A percentile compares a stretch with the other conserved stretches of the same genome.
Evolutionary conservation across 768 basidiomycete genomes (phyloP).

Genomic region (Termitomyces sp.): DNA sequence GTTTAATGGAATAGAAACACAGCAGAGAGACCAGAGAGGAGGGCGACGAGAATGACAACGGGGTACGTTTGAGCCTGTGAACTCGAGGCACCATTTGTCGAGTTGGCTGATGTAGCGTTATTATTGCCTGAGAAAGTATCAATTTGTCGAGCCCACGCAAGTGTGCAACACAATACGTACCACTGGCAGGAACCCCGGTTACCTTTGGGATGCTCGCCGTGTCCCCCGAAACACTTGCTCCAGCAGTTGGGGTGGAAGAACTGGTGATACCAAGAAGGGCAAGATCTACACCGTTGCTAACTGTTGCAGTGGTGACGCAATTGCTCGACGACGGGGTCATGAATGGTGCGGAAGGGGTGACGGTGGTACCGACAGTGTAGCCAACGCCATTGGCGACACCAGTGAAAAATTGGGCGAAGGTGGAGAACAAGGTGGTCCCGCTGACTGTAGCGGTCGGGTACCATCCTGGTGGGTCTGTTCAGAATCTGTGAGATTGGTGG

Average conservation of each 20-base stretch:
- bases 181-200: slow-evolving; percentile 7
- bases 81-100: background rate
- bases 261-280: slow-evolving; percentile 20
- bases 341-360: slow-evolving; percentile 30
- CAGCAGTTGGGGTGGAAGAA: background rate
- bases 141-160: background rate
- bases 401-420: slow-evolving; percentile 39
- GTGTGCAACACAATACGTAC: background rate
- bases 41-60: slow-evolving; percentile 13
- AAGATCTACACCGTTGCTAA: slow-evolving; percentile 33
- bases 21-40: slow-evolving; percentile 18
- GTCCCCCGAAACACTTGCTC: slow-evolving; percentile 9
- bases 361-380: slow-evolving; percentile 35
- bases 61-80: slow-evolving; percentile 13
- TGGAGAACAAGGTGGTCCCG: slow-evolving; percentile 35
- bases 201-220: slow-evolving; percentile 8
- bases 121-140: background rate
- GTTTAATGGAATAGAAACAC: slow-evolving; percentile 18
- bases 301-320: slow-evolving; percentile 31
- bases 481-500: background rate
- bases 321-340: slow-evolving; percentile 34
- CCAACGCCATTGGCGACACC: slow-evolving; percentile 26
- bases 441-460: slow-evolving; percentile 34
- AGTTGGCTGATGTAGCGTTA: background rate
- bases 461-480: slow-evolving; percentile 39